A percentile compares a stretch with the other conserved stretches of the same genome.
Evolutionary conservation across 441 rosid genomes (phyloP).

Genomic region (Brassica balearica): DNA sequence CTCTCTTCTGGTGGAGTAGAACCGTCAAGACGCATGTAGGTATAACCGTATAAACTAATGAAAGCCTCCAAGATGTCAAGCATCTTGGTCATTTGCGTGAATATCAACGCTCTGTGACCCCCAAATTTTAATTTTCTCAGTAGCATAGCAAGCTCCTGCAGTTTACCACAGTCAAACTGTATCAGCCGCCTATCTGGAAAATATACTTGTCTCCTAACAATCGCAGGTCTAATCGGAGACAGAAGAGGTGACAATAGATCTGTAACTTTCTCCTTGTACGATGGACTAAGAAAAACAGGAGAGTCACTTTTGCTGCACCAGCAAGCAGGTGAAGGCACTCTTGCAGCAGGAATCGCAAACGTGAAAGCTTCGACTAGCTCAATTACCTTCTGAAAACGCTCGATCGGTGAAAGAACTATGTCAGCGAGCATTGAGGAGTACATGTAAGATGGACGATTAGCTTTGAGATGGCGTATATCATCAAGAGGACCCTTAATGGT

Average conservation of each 20-base stretch:
- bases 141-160: constrained; percentile 95
- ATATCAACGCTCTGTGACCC: constrained; percentile 98
- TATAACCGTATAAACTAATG: constrained; percentile 95
- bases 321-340: constrained; percentile 79
- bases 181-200: constrained; percentile 97
- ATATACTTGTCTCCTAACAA: constrained; percentile 95
- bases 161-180: constrained; percentile 99
- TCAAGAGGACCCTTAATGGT: constrained; percentile 68
- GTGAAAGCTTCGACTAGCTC: constrained; percentile 91
- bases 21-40: constrained; percentile 99
- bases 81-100: constrained; percentile 99
- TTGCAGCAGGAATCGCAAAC: constrained; percentile 97
- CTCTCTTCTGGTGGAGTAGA: constrained; percentile 99
- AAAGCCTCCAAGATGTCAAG: constrained; percentile 98
- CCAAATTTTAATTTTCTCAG: constrained; percentile 91
- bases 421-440: constrained; percentile 87
- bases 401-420: constrained; percentile 86
- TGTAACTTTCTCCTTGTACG: constrained; percentile 69
- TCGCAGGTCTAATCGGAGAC: constrained; percentile 93
- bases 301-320: constrained; percentile 84
- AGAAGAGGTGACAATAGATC: constrained; percentile 80
- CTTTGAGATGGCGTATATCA: constrained; percentile 64
- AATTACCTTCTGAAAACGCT: constrained; percentile 84
- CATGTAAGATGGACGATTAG: constrained; percentile 53
- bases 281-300: constrained; percentile 70